These are phyloP conservation scores for Orbilia brochopaga DNA, from an alignment of 2,329 filamentous ascomycete species.

Conservation along the genomic window DNA sequence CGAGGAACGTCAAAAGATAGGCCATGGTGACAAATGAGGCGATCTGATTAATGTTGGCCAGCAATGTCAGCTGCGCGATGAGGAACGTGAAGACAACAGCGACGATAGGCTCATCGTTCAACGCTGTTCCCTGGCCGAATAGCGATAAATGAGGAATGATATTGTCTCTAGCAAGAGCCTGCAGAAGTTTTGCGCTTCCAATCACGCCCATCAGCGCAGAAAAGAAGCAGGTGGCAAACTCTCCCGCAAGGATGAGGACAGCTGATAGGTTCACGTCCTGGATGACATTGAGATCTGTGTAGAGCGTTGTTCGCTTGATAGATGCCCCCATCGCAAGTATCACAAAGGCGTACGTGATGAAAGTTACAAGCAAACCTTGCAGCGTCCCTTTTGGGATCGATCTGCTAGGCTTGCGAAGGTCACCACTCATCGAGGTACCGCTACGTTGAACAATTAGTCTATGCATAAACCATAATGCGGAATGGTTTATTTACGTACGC, in stretches of 20 bases:
- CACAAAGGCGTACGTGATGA: slow-evolving; percentile 76
- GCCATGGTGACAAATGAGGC: slow-evolving; percentile 90
- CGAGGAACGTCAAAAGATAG: slow-evolving; percentile 89
- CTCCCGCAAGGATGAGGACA: slow-evolving; percentile 75
- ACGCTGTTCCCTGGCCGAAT: slow-evolving; percentile 75
- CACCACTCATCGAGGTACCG: slow-evolving; percentile 88
- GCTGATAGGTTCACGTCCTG: slow-evolving; percentile 80
- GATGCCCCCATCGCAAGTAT: slow-evolving; percentile 79
- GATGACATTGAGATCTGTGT: slow-evolving; percentile 78
- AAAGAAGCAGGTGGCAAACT: slow-evolving; percentile 82
- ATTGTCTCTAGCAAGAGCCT: slow-evolving; percentile 79
- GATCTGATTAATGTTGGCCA: slow-evolving; percentile 85
- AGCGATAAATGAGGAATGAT: slow-evolving; percentile 76
- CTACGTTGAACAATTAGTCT: background rate
- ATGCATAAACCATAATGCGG: background rate
- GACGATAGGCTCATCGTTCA: slow-evolving; percentile 74
- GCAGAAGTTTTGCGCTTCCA: slow-evolving; percentile 80
- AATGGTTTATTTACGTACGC: slow-evolving; percentile 58
- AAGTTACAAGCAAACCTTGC: slow-evolving; percentile 76
- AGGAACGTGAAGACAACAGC: slow-evolving; percentile 78
- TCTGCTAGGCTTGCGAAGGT: slow-evolving; percentile 80
- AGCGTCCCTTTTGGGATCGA: slow-evolving; percentile 85
- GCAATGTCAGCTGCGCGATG: slow-evolving; percentile 77
- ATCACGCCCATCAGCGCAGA: slow-evolving; percentile 87
- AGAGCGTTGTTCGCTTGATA: slow-evolving; percentile 74